Conservation (phyloP, 192 early-diverging fungal species). For the Cetraspora pellucida region DNA sequence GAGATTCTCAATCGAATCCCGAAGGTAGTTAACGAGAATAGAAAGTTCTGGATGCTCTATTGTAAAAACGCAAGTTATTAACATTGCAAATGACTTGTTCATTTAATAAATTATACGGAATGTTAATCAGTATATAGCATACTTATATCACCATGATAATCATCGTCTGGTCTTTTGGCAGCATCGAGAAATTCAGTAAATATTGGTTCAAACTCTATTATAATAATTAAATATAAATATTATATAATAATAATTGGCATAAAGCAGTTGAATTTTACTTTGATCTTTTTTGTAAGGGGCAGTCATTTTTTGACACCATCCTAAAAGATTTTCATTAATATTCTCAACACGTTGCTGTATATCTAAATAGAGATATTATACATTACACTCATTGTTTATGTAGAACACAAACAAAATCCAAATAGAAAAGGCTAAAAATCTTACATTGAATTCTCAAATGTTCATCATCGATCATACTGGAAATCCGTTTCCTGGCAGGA, state of each 20-base stretch:
- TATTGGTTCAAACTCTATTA: slow-evolving; percentile 23
- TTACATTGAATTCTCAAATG: background rate
- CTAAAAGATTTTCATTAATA: slow-evolving; percentile 26
- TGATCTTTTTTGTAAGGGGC: background rate
- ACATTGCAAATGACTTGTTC: background rate
- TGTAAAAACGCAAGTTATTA: background rate
- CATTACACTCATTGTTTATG: background rate
- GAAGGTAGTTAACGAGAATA: slow-evolving; percentile 10
- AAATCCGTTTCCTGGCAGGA: background rate
- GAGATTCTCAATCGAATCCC: slow-evolving; percentile 8
- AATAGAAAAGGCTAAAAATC: background rate
- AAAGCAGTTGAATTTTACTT: background rate
- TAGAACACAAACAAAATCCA: background rate
- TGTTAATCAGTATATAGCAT: background rate
- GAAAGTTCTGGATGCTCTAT: slow-evolving; percentile 31
- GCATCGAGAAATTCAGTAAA: slow-evolving; percentile 22
- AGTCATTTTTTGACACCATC: slow-evolving; percentile 29
- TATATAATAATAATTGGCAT: background rate
- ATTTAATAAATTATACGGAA: too few species aligned
- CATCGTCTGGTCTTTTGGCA: slow-evolving; percentile 17
- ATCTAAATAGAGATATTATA: background rate
- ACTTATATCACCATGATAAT: slow-evolving; percentile 11
- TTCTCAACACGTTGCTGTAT: background rate
- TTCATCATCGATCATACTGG: background rate
- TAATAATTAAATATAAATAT: too few species aligned